Evolutionary conservation across 768 basidiomycete genomes (phyloP), one percentile per base, ranked within the genome.

Genomic region (Tylopilus intermedius): DNA sequence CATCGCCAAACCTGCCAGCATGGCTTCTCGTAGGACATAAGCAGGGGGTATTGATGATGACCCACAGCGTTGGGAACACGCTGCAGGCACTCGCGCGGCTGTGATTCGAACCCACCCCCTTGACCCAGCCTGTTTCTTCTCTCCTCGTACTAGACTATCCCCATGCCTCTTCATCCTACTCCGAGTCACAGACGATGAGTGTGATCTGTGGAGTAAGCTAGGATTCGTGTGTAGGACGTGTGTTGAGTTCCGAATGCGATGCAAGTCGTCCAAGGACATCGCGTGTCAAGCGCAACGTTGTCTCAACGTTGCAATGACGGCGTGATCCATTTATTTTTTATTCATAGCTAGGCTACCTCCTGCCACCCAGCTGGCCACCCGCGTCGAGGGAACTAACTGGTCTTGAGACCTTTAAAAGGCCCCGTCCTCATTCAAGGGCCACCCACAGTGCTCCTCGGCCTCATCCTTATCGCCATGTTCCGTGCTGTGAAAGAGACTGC

Each of bases 1-100:
- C 1, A 75, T 90, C 39, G 72, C 77, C 44, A 70, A 68, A 45
- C 63, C 57, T 2, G 59, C 45, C 21, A 65, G 58, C 57, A 50
- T 57, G 29, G 56, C 58, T 48, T 62, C 63, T 47, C 54, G 57
- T 33, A 60, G 49, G 53, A 38, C 38, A 47, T 63, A 26, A 45
- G 2, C 10, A 40, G 11, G 9, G 14, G 10, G 15, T n/a, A 15
- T 37, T 14, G 38, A n/a, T 14, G 38, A n/a, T 18, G 43, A n/a
- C 15, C 15, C 15, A 26, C 27, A 15, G 59, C 61, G 52, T 55
- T 61, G 53, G 18, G 40, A 47, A 60, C 61, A 60, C 47, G 62
- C 56, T 54, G 55, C 39, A 40, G 46, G 38, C 45, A 30, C 7
- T 30, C 15, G 33, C 35, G 42, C 21, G 39, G 51, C 35, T 32